Evolutionary conservation across 805 yeast species (phyloP), one percentile per base, ranked within the genome.

Genomic region (Phaffomyces thermotolerans): DNA sequence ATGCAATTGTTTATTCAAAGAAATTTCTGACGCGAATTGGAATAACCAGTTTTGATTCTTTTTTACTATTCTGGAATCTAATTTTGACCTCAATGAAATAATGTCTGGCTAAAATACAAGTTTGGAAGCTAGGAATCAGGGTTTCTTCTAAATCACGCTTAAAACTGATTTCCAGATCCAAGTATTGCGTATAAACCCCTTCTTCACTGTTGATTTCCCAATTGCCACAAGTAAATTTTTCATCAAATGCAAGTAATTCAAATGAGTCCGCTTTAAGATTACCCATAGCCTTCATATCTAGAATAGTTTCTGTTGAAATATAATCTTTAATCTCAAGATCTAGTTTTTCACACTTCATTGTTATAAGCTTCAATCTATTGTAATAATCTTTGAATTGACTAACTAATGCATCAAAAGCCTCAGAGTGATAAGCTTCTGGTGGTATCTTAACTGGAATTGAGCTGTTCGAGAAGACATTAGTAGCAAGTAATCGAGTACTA

Each of bases 51-150:
- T 13, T 9, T 27, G 29, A 12, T 27, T 27, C 29, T 13, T 27
- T 27, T 27, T 27, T 27, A 27, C 29, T 27, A 13, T 27, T 27
- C 29, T 27, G 29, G 14, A 15, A 30, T 6, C 14, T 30, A 20
- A 76, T 69, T 23, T 58, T 55, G 1, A 76, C 67, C 43, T 78
- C 73, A 41, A 79, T 59, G 46, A 75, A 68, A 56, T 82, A 81
- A 15, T 72, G 58, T 54, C 88, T 68, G 4, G 81, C 72, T n/a
- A 79, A 66, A 43, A 76, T 60, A 59, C 88, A 82, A 40, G 71
- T 73, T 51, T 81, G 85, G 57, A 81, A 81, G 42, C 71, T 71
- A 1, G 88, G 88, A 15, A 78, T 57, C 43, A 82, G 56, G 1
- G 79, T 77, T 39, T 74, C 69, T 39, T 63, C 62, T 33, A 73